These are phyloP conservation scores for Tilletia setariae DNA, from an alignment of 1,284 basidiomycete species.

Conservation along the genomic window DNA sequence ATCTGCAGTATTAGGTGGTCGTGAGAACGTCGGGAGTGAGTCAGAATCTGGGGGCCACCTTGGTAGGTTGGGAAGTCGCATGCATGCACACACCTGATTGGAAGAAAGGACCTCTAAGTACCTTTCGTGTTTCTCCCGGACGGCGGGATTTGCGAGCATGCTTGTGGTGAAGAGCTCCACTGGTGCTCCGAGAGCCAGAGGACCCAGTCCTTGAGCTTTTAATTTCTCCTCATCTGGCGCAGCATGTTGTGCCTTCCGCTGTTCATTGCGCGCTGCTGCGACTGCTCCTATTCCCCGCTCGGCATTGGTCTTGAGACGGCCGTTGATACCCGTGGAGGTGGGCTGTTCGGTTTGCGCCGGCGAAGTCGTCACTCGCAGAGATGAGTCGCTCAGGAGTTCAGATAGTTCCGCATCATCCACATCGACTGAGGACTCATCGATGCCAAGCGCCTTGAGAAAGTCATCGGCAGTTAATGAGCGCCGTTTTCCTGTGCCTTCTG, in stretches of 20 bases:
- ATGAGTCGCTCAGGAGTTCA: constrained; percentile 31
- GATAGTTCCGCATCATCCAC: constrained; percentile 38
- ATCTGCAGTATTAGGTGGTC: too few species aligned
- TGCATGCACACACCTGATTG: not conserved
- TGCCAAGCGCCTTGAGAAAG: constrained; percentile 37
- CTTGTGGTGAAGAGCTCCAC: constrained; percentile 13
- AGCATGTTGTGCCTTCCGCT: constrained; percentile 5
- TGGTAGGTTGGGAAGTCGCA: too few species aligned
- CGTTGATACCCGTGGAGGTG: not conserved
- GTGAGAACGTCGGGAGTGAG: too few species aligned
- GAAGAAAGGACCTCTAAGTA: not conserved
- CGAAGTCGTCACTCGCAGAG: constrained; percentile 24
- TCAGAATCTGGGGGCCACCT: too few species aligned
- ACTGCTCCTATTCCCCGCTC: not conserved
- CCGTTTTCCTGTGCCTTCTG: constrained; percentile 35
- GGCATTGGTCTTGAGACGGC: not conserved
- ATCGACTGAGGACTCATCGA: constrained; percentile 14
- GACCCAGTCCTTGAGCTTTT: not conserved
- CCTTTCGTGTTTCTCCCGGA: not conserved
- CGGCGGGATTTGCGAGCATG: constrained; percentile 6
- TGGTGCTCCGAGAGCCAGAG: constrained; percentile 3
- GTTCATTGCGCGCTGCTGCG: not conserved
- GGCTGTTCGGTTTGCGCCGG: constrained; percentile 21
- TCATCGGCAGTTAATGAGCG: constrained; percentile 40
- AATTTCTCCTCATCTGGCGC: not conserved